These are phyloP conservation scores for Zygosaccharomyces kombuchaensis DNA, from an alignment of 805 yeast genomes.

Conservation along the genomic window DNA sequence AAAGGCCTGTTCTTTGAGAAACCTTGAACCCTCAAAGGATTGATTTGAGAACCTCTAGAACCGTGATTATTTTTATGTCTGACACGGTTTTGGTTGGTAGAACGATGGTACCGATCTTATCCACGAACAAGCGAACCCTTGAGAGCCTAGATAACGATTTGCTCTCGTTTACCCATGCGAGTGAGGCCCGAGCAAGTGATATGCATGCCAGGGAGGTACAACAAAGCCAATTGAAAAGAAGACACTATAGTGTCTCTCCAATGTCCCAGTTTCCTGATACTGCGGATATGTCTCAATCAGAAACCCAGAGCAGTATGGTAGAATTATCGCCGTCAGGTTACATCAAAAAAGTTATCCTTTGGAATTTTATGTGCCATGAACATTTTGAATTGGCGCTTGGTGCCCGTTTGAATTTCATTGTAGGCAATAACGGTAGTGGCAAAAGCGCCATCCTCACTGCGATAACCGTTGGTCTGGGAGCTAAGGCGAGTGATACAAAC, in stretches of 20 bases:
- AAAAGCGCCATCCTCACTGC: conserved; percentile 87
- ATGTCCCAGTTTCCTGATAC: conserved; percentile 28
- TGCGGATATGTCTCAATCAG: conserved; percentile 5
- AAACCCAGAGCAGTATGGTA: not conserved
- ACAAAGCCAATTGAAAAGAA: conserved; percentile 13
- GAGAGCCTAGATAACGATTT: conserved; percentile 21
- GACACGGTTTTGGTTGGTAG: not conserved
- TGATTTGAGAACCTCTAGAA: not conserved
- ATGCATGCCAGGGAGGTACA: conserved; percentile 11
- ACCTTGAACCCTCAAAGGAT: not conserved
- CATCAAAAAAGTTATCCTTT: conserved; percentile 56
- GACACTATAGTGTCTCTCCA: conserved; percentile 24
- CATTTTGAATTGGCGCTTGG: conserved; percentile 72
- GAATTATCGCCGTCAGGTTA: conserved; percentile 50
- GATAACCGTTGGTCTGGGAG: conserved; percentile 81
- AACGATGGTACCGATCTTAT: conserved; percentile 5
- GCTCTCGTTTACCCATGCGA: conserved; percentile 10
- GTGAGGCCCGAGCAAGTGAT: conserved; percentile 4
- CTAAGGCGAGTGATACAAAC: conserved; percentile 80
- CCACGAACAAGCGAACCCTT: conserved; percentile 12
- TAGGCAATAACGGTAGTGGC: conserved; percentile 90
- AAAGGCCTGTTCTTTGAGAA: not conserved
- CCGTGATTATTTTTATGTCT: not conserved
- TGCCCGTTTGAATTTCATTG: conserved; percentile 77
- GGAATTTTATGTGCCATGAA: conserved; percentile 88